A percentile compares a stretch with the other conserved stretches of the same genome.
phyloP scores from a whole-genome alignment of 306 rosid genomes.

The Senna siamea region DNA sequence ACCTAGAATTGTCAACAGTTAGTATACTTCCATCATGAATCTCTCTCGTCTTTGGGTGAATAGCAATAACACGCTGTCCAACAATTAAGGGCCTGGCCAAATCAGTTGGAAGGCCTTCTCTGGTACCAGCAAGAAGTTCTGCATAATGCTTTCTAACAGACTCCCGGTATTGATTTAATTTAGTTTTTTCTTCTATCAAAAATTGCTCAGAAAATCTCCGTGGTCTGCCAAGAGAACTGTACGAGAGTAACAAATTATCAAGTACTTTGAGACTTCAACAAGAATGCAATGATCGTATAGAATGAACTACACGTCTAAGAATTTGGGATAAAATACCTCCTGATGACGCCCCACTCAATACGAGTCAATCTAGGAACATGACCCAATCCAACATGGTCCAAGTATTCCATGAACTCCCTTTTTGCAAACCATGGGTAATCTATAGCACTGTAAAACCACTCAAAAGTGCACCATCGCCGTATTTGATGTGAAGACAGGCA shows the following conservation, averaged over 20 bases:
- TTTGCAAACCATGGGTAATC: slow-evolving; percentile 98
- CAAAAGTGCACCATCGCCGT: slow-evolving; percentile 88
- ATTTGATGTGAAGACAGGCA: slow-evolving; percentile 69
- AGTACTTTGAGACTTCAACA: slow-evolving; percentile 25
- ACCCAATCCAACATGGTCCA: slow-evolving; percentile 93
- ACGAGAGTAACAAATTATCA: slow-evolving; percentile 43
- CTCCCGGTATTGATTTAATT: slow-evolving; percentile 86
- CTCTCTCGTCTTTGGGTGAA: slow-evolving; percentile 81
- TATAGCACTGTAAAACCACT: slow-evolving; percentile 96
- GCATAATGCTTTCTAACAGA: slow-evolving; percentile 88
- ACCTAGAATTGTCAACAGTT: slow-evolving; percentile 70
- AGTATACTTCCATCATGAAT: slow-evolving; percentile 84
- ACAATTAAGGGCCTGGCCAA: slow-evolving; percentile 83
- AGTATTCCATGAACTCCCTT: slow-evolving; percentile 90
- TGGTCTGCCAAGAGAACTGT: slow-evolving; percentile 96
- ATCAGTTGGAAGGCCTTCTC: slow-evolving; percentile 91
- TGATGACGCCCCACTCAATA: slow-evolving; percentile 96
- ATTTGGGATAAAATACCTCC: slow-evolving; percentile 65
- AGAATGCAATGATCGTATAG: slow-evolving; percentile 27
- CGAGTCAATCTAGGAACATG: slow-evolving; percentile 93
- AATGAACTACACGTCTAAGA: slow-evolving; percentile 31
- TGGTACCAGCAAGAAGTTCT: slow-evolving; percentile 80
- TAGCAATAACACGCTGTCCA: slow-evolving; percentile 82
- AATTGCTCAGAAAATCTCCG: slow-evolving; percentile 87
- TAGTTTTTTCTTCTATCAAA: slow-evolving; percentile 80